These are phyloP conservation scores for Venturiaceae sp. DNA, from an alignment of 2,329 filamentous ascomycete genomes.

Conservation along the genomic window DNA sequence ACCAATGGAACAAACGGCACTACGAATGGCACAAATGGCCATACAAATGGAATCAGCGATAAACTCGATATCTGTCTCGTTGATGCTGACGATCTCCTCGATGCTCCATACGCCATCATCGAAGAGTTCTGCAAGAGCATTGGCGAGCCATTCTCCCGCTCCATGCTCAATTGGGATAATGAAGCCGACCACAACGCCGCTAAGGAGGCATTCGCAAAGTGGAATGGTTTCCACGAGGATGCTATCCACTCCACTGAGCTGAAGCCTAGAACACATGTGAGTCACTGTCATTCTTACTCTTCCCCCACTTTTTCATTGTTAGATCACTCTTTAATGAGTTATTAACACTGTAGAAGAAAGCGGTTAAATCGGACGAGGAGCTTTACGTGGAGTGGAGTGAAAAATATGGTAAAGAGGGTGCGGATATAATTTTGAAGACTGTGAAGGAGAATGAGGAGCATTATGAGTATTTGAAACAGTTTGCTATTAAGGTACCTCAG, in stretches of 20 bases:
- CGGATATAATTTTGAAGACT: slow-evolving; percentile 58
- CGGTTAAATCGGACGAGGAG: slow-evolving; percentile 52
- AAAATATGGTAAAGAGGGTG: slow-evolving; percentile 64
- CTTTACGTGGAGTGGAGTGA: slow-evolving; percentile 63
- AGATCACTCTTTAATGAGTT: not conserved
- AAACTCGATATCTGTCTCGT: slow-evolving; percentile 52
- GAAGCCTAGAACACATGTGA: slow-evolving; percentile 55
- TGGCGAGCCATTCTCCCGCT: slow-evolving; percentile 55
- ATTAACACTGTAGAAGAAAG: slow-evolving; percentile 39
- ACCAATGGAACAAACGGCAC: slow-evolving; percentile 13
- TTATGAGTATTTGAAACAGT: slow-evolving; percentile 76
- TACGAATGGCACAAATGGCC: slow-evolving; percentile 12
- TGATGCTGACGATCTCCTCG: slow-evolving; percentile 74
- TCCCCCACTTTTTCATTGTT: slow-evolving; percentile 6
- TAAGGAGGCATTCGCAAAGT: slow-evolving; percentile 78
- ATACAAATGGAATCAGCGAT: slow-evolving; percentile 20
- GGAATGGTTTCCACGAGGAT: slow-evolving; percentile 95
- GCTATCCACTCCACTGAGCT: slow-evolving; percentile 74
- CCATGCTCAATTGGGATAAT: slow-evolving; percentile 67
- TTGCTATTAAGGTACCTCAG: slow-evolving; percentile 60
- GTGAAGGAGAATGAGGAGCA: slow-evolving; percentile 63
- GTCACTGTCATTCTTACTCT: slow-evolving; percentile 15
- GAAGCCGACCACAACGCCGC: slow-evolving; percentile 59
- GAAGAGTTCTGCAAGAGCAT: slow-evolving; percentile 62
- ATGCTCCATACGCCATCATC: slow-evolving; percentile 59